phyloP scores from a whole-genome alignment of 257 asterid species.

The Solanum etuberosum region DNA sequence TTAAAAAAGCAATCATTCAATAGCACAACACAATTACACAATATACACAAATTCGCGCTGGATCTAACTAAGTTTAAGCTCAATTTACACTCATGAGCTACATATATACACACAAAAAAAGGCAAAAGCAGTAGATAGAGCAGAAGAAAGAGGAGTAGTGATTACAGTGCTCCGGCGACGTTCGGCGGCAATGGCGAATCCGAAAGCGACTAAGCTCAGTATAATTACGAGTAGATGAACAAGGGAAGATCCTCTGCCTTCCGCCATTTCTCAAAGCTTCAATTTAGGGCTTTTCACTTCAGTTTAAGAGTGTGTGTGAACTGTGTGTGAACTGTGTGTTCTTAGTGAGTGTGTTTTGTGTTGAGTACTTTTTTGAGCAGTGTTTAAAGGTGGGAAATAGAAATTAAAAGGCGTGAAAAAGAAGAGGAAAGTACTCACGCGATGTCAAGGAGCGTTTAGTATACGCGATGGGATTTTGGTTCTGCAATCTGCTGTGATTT shows the following conservation, averaged over 20 bases:
- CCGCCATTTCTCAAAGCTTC: slow-evolving; percentile 20
- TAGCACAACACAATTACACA: not conserved
- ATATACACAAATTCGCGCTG: not conserved
- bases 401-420: not conserved
- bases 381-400: slow-evolving; percentile 8
- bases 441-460: not conserved
- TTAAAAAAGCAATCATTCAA: not conserved
- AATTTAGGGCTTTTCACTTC: not conserved
- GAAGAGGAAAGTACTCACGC: not conserved
- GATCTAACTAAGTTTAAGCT: not conserved
- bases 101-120: not conserved
- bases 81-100: not conserved
- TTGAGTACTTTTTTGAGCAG: not conserved
- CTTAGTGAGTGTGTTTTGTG: not conserved
- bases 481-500: not conserved
- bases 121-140: not conserved
- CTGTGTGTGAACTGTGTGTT: not conserved
- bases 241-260: slow-evolving; percentile 66
- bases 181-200: slow-evolving; percentile 88
- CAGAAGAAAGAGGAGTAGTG: not conserved
- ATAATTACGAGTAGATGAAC: slow-evolving; percentile 73
- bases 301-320: not conserved
- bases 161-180: slow-evolving; percentile 82
- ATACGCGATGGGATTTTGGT: not conserved
- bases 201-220: slow-evolving; percentile 77